These are phyloP conservation scores for Plectosphaerella sp. DNA, from an alignment of 2,329 filamentous ascomycete species.

Conservation along the genomic window DNA sequence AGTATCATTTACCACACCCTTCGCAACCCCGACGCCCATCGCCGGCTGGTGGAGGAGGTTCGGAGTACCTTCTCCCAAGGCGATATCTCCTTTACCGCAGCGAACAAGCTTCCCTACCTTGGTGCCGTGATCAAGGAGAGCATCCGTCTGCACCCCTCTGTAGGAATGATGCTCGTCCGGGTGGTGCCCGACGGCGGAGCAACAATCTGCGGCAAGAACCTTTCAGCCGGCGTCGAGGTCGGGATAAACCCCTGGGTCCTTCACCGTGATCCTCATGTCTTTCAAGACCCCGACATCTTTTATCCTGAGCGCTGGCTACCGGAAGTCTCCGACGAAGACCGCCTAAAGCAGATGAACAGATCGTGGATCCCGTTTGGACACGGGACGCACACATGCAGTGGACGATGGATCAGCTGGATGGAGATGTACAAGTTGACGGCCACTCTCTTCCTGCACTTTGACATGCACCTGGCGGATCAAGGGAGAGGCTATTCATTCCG, in stretches of 20 bases:
- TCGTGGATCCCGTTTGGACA: not conserved
- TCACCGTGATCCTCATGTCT: slow-evolving; percentile 9
- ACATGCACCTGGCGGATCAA: slow-evolving; percentile 1
- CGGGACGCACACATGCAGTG: not conserved
- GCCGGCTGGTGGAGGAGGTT: not conserved
- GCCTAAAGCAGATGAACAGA: not conserved
- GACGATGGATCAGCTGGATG: slow-evolving; percentile 7
- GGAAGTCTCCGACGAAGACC: slow-evolving; percentile 3
- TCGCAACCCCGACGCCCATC: slow-evolving; percentile 1
- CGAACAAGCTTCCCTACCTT: slow-evolving; percentile 6
- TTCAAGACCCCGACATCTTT: slow-evolving; percentile 6
- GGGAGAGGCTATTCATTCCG: not conserved
- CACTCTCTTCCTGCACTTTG: slow-evolving; percentile 3
- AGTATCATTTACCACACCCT: slow-evolving; percentile 4
- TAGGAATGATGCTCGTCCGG: slow-evolving; percentile 6
- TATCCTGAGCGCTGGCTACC: slow-evolving; percentile 8
- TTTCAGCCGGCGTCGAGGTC: slow-evolving; percentile 18
- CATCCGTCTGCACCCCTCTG: slow-evolving; percentile 3
- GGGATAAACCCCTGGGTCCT: slow-evolving; percentile 20
- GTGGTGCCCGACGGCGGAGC: slow-evolving; percentile 5
- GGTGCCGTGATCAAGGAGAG: slow-evolving; percentile 6
- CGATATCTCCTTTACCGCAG: not conserved
- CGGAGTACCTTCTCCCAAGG: slow-evolving; percentile 1
- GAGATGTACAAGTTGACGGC: slow-evolving; percentile 8
- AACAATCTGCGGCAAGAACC: slow-evolving; percentile 14